These are phyloP conservation scores for Plantago ovata DNA, from an alignment of 257 asterid genomes.

Conservation along the genomic window DNA sequence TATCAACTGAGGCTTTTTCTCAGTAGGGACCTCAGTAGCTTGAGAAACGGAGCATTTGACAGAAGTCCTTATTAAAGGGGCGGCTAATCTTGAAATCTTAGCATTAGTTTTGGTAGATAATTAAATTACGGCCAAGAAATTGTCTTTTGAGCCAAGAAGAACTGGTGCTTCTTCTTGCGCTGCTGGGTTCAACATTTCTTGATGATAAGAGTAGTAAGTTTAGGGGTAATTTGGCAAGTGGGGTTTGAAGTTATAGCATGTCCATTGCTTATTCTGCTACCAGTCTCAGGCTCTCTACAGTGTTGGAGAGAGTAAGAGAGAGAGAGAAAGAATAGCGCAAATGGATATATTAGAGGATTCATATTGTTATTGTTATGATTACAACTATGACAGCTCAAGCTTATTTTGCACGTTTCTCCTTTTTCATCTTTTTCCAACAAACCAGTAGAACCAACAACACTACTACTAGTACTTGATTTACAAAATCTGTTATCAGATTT, in stretches of 20 bases:
- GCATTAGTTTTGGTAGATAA: slow-evolving; percentile 28
- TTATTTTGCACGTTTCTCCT: no score
- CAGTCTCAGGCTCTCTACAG: slow-evolving; percentile 15
- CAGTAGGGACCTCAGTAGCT: slow-evolving; percentile 52
- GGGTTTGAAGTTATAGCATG: slow-evolving; percentile 50
- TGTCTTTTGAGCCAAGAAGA: slow-evolving; percentile 49
- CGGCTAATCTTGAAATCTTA: slow-evolving; percentile 25
- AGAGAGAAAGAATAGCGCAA: slow-evolving; percentile 23
- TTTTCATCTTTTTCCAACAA: no score
- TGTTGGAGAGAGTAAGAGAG: slow-evolving; percentile 4
- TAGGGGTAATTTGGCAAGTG: slow-evolving; percentile 27
- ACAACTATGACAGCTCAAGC: no score
- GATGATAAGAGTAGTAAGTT: slow-evolving; percentile 22
- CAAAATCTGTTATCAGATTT: no score
- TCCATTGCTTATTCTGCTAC: slow-evolving; percentile 64
- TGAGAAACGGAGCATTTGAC: slow-evolving; percentile 70
- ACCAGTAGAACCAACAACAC: no score
- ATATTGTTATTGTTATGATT: no score
- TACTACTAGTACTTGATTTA: no score
- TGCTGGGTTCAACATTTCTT: slow-evolving; percentile 24
- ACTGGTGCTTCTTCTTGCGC: no score
- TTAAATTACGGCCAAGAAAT: slow-evolving; percentile 42
- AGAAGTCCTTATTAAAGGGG: slow-evolving; percentile 37
- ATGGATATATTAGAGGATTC: slow-evolving; percentile 23
- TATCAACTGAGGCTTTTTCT: slow-evolving; percentile 52